Evolutionary conservation across 139 green algal genomes (phyloP), one percentile per base, ranked within the genome.

Genomic region (Medakamo hakoo): DNA sequence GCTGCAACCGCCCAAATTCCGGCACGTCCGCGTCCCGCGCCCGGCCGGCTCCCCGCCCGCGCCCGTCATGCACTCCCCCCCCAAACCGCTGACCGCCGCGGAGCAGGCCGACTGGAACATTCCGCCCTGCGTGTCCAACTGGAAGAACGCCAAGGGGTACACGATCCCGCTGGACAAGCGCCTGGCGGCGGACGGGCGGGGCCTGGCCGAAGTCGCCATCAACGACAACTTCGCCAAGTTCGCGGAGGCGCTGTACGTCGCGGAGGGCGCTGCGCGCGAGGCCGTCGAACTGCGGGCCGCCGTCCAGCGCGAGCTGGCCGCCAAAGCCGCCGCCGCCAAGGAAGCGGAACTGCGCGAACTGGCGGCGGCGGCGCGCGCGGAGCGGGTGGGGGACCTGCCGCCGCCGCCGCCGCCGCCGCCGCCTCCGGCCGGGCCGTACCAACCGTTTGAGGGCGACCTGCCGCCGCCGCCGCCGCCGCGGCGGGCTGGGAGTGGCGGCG

Each of bases 81-180:
- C 91, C 3, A 80, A 88, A 19, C 67, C 81, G 20, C 70, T 96
- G 30, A 96, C 82, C 0, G 75, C 78, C 3, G 73, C 91, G 78
- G 91, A 98, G 63, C 87, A 95, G 71, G 65, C 86, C 61, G 86
- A 96, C 72, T 99, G 93, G 93, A 97, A 97, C 78, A 97, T 99
- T 63, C 93, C 93, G 14, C 90, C 93, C 48, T 95, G 85, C 75
- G 89, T 99, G 62, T 92, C 79, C 48, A 98, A 98, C 78, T 99
- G 93, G 90, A 95, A 95, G 76, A 96, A 96, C 72, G 70, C 80
- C 59, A 94, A 95, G 77, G 91, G 91, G 63, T 99, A 98, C 82
- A 99, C 93, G 49, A 99, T 99, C 68, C 93, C 93, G 14, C 76
- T 99, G 75, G 93, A 99, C 81, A 99, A 98, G 83, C 82, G 93